Percentiles rank a stretch among this genome's conserved stretches.
phyloP scores from a whole-genome alignment of 257 asterid genomes.

The Anisodus acutangulus region DNA sequence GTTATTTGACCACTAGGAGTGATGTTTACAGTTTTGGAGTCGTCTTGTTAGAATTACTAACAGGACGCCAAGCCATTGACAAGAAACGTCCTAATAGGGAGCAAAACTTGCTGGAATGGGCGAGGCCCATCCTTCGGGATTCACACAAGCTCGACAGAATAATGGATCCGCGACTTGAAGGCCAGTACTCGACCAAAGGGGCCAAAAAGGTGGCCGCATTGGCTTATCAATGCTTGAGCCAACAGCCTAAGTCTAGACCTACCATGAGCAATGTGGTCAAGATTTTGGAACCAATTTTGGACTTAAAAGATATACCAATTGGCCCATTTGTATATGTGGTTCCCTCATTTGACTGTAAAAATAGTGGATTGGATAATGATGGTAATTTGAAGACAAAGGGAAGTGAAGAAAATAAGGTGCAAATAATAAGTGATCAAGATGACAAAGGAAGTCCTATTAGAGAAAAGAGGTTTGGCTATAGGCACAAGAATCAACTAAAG shows the following conservation, averaged over 20 bases:
- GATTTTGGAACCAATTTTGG: conserved; percentile 54
- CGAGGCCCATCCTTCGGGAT: conserved; percentile 65
- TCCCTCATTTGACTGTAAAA: conserved; percentile 35
- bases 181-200: conserved; percentile 65
- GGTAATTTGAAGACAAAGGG: conserved; percentile 22
- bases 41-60: conserved; percentile 67
- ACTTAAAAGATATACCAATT: conserved; percentile 49
- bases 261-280: conserved; percentile 64
- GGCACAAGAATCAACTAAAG: conserved; percentile 46
- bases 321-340: conserved; percentile 65
- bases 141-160: conserved; percentile 55
- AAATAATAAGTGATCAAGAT: neutral
- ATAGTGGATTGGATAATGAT: conserved; percentile 9
- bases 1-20: conserved; percentile 70
- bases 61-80: conserved; percentile 66
- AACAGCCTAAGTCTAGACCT: conserved; percentile 64
- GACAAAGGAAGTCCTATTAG: neutral
- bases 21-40: conserved; percentile 86
- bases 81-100: conserved; percentile 60
- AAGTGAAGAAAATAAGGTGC: conserved; percentile 9
- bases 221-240: conserved; percentile 70
- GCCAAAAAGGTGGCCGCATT: conserved; percentile 68
- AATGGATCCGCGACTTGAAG: conserved; percentile 74
- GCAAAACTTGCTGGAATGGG: conserved; percentile 77
- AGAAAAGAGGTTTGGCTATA: conserved; percentile 41